A percentile compares a stretch with the other conserved stretches of the same genome.
Conservation (phyloP, 73 alveolate genomes). For the Tetrahymena borealis region DNA sequence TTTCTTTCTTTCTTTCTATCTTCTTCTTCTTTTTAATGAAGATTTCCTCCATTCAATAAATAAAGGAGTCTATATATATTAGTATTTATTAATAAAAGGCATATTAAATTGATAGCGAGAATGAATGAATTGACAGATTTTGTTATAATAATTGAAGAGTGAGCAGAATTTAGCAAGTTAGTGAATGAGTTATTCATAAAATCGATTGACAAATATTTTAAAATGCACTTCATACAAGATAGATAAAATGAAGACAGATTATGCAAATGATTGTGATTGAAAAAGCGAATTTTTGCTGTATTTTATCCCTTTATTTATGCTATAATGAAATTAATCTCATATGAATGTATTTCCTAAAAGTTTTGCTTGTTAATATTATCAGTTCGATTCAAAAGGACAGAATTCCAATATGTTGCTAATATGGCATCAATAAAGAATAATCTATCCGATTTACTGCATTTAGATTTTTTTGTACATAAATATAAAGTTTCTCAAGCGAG, state of each 20-base stretch:
- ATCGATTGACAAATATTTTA: neutral
- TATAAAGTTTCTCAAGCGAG: constrained; percentile 33
- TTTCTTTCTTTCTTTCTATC: no score
- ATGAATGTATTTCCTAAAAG: neutral
- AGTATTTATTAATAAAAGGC: no score
- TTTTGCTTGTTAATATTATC: neutral
- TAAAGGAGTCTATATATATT: neutral
- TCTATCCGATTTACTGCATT: neutral
- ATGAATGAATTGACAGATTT: no score
- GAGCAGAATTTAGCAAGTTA: no score
- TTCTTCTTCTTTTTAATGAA: no score
- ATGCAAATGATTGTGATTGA: neutral
- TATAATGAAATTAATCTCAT: no score
- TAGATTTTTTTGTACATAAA: neutral
- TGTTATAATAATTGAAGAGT: no score
- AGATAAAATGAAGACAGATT: neutral
- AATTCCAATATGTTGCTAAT: neutral
- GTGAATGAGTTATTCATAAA: no score
- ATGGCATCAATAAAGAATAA: neutral
- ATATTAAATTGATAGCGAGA: no score
- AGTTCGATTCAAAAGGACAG: neutral
- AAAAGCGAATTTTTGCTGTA: neutral
- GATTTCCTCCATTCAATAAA: no score
- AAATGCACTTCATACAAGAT: neutral
- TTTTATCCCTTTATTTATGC: no score